Evolutionary conservation across 441 rosid genomes (phyloP).

Genomic region (Erodium moschatum): DNA sequence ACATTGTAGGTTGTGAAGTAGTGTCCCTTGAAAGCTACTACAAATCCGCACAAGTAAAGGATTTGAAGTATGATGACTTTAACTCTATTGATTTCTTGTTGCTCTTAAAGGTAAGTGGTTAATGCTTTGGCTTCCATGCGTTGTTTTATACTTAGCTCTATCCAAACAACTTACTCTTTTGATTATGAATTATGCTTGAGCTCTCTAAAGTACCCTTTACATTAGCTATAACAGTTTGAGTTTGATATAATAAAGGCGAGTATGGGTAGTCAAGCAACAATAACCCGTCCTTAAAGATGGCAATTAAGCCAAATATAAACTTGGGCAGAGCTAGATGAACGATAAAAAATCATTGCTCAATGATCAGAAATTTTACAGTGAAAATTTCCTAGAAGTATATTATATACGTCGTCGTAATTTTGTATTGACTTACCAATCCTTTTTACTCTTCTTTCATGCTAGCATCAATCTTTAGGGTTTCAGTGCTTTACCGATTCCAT

Average conservation of each 20-base stretch:
- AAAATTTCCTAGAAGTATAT: background rate
- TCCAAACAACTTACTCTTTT: background rate
- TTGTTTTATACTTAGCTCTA: constrained; percentile 7
- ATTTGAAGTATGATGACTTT: constrained; percentile 87
- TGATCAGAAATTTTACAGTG: constrained; percentile 2
- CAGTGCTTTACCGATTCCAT: background rate
- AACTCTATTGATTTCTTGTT: constrained; percentile 73
- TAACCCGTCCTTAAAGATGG: background rate
- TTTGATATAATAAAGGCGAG: background rate
- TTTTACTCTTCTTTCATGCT: background rate
- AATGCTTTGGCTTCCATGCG: background rate
- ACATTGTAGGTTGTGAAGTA: constrained; percentile 97
- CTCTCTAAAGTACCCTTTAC: background rate
- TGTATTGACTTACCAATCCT: background rate
- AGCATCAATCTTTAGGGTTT: constrained; percentile 1
- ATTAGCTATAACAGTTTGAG: background rate
- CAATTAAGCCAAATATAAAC: background rate
- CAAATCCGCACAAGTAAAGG: constrained; percentile 75
- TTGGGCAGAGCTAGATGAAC: background rate
- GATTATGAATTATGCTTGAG: constrained; percentile 5
- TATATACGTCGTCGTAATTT: background rate
- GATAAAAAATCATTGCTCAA: background rate
- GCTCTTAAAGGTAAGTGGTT: constrained; percentile 70
- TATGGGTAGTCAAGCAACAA: background rate
- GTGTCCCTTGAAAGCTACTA: constrained; percentile 97